phyloP scores from a whole-genome alignment of 2,329 filamentous ascomycete species.

The Achaetomium macrosporum region DNA sequence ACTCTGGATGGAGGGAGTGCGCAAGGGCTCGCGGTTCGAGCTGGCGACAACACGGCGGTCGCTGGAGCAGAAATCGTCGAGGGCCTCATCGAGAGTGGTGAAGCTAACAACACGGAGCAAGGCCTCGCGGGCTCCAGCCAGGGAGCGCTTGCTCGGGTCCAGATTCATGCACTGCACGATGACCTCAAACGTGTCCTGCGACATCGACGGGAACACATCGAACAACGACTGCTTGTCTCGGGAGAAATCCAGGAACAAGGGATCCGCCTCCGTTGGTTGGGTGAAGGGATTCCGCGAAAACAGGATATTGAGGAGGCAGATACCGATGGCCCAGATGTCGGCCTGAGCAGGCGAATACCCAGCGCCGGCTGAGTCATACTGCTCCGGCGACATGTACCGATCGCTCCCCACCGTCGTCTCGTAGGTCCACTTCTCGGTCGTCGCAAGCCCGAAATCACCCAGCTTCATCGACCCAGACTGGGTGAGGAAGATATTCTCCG shows the following conservation, averaged over 20 bases:
- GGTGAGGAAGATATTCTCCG: slow-evolving; percentile 95
- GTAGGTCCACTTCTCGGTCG: slow-evolving; percentile 80
- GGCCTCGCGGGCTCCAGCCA: slow-evolving; percentile 70
- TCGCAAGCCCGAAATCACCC: slow-evolving; percentile 92
- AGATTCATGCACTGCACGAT: slow-evolving; percentile 85
- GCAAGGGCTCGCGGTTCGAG: slow-evolving; percentile 88
- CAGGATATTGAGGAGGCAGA: slow-evolving; percentile 91
- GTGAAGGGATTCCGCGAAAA: slow-evolving; percentile 97
- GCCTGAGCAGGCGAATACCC: slow-evolving; percentile 92
- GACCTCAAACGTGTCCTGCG: slow-evolving; percentile 93
- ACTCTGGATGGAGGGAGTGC: slow-evolving; percentile 90
- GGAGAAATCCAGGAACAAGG: slow-evolving; percentile 87
- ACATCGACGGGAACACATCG: slow-evolving; percentile 98
- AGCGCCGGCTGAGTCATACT: slow-evolving; percentile 80
- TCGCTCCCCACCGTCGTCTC: slow-evolving; percentile 95
- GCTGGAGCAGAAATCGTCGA: slow-evolving; percentile 89
- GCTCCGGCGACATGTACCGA: slow-evolving; percentile 98
- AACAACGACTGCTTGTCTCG: slow-evolving; percentile 93
- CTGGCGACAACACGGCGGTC: slow-evolving; percentile 72
- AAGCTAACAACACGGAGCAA: slow-evolving; percentile 79
- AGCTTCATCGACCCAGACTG: slow-evolving; percentile 88
- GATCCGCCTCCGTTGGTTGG: slow-evolving; percentile 81
- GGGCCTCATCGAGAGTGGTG: slow-evolving; percentile 83
- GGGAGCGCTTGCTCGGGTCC: slow-evolving; percentile 82
- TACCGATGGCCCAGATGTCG: slow-evolving; percentile 95